These are phyloP conservation scores for Chalciporus sp. DNA, from an alignment of 1,284 basidiomycete species.

Conservation along the genomic window DNA sequence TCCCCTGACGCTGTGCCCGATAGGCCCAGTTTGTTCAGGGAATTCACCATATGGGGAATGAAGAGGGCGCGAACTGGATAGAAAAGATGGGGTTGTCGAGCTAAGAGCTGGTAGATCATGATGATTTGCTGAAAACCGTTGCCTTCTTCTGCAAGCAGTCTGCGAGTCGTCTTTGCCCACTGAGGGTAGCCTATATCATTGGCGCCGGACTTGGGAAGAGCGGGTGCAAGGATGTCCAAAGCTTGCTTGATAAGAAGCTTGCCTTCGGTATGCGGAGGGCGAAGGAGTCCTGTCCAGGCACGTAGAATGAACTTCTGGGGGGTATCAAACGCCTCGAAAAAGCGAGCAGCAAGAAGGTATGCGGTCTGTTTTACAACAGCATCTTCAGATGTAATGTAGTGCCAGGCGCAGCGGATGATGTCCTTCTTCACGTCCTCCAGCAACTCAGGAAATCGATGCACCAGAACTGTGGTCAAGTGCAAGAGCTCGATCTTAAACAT, in stretches of 20 bases:
- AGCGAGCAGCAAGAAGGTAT: conserved; percentile 91
- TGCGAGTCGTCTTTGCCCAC: conserved; percentile 91
- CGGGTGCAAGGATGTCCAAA: conserved; percentile 88
- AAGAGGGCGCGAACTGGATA: conserved; percentile 93
- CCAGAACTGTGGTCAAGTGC: conserved; percentile 88
- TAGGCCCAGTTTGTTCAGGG: conserved; percentile 86
- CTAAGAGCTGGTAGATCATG: conserved; percentile 90
- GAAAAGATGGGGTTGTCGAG: conserved; percentile 91
- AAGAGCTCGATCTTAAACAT: conserved; percentile 89
- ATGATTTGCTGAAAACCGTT: conserved; percentile 81
- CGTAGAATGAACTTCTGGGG: conserved; percentile 93
- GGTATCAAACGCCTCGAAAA: conserved; percentile 90
- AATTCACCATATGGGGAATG: conserved; percentile 94
- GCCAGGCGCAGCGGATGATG: conserved; percentile 95
- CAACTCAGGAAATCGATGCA: conserved; percentile 80
- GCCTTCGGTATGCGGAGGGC: conserved; percentile 80
- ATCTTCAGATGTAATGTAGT: conserved; percentile 85
- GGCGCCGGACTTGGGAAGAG: conserved; percentile 65
- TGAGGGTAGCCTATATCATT: conserved; percentile 68
- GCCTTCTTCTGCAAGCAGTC: conserved; percentile 89
- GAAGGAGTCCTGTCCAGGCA: conserved; percentile 94
- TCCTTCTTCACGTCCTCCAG: conserved; percentile 88
- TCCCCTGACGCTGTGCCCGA: conserved; percentile 77
- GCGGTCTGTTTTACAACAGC: conserved; percentile 94
- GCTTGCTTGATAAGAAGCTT: conserved; percentile 85